Percentiles rank a stretch among this genome's conserved stretches.
phyloP scores from a whole-genome alignment of 192 early-diverging fungal species.

The Geranomyces variabilis region DNA sequence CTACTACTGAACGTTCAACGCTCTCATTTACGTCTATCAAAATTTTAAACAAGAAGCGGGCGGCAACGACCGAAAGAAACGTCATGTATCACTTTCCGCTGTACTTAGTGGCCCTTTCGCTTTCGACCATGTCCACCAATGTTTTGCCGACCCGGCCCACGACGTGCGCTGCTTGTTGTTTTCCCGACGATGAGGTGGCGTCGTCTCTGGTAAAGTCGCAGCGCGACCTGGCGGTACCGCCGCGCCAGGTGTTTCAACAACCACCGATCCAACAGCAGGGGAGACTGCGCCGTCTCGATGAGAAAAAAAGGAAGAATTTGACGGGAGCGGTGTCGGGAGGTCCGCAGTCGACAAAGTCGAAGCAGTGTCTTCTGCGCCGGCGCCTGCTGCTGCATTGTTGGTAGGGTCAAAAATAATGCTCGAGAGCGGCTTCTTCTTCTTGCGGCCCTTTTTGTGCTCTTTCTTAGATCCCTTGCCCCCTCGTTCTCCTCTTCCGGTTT shows the following conservation, averaged over 20 bases:
- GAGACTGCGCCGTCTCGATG: not conserved
- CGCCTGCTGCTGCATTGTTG: too few species aligned
- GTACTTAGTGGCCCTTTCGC: too few species aligned
- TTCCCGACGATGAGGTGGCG: too few species aligned
- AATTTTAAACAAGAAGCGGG: too few species aligned
- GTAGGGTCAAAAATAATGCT: too few species aligned
- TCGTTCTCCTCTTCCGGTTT: not conserved
- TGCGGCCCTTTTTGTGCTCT: not conserved
- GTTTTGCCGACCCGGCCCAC: not conserved
- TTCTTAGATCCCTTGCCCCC: not conserved
- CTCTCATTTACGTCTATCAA: too few species aligned
- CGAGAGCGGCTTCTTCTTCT: constrained; percentile 1
- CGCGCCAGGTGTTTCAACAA: not conserved
- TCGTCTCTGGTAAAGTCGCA: too few species aligned
- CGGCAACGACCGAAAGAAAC: too few species aligned
- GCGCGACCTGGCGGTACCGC: not conserved
- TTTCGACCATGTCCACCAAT: constrained; percentile 2
- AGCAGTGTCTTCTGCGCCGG: too few species aligned
- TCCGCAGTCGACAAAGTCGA: not conserved
- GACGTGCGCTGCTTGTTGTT: not conserved
- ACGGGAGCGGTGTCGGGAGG: not conserved
- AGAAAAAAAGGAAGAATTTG: not conserved
- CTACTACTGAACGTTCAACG: not conserved
- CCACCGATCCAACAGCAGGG: not conserved
- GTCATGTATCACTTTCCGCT: too few species aligned